Base-by-base conservation (phyloP, 2,329 filamentous ascomycete genomes). In the Verticillium nonalfalfae region DNA sequence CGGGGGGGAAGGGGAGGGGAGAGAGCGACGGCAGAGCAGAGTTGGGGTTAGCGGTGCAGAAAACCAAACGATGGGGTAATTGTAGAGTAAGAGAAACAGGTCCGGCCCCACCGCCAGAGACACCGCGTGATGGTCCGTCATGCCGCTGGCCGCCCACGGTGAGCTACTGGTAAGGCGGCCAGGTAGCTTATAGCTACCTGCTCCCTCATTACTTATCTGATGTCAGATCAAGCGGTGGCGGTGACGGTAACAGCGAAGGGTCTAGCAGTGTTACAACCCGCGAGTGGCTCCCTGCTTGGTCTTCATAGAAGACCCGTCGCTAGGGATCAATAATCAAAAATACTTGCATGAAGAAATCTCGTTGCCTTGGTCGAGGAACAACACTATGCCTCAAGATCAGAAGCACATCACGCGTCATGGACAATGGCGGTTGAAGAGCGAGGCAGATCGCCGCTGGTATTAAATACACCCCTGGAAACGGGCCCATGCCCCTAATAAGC, bases 11-110 rank as follows among this genome's bases (percentile, higher is more conserved):
- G 45, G 40, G 18, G n/a, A 18, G 45, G 45, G 40, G 18, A 7
- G 18, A 21, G 18, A n/a, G 40, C 45, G 15, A 45, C 18, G 18
- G 52, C 9, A 34, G 26, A 35, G 54, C 26, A 14, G 54, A 13
- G 26, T 55, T 55, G 21, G 26, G 54, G 54, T 56, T 34, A 14
- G 26, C 33, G 14, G 34, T 59, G 39, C 45, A 7, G 26, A 54
- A 38, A 18, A 55, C 31, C 58, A 59, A 59, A 36, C 45, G 40
- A 59, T 59, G 58, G 58, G 58, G 58, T 59, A 59, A 59, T 55
- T 21, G 10, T 55, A 38, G 31, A 45, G 58, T 59, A 59, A 59
- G 31, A 59, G 58, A 59, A 59, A 59, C 31, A 18, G 38, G 40
- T 7, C 35, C 33, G 55, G 55, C 55, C 33, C 45, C 45, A 52